These are phyloP conservation scores for Termitomyces sp. DNA, from an alignment of 768 basidiomycete genomes.

Conservation along the genomic window DNA sequence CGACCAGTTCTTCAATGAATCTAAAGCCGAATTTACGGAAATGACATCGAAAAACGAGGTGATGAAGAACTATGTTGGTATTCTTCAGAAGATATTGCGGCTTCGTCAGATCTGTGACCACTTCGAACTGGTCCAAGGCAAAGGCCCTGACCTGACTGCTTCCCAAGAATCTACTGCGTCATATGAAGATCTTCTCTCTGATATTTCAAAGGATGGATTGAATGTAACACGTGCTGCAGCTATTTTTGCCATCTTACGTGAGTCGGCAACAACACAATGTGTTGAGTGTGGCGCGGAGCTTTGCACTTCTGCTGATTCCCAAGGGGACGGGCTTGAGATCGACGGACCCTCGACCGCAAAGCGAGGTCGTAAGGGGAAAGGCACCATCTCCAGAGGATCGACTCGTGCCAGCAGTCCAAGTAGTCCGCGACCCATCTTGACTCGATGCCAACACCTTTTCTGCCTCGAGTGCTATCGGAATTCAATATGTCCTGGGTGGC, in stretches of 20 bases:
- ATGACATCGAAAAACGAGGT: slow-evolving; percentile 87
- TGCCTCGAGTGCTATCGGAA: slow-evolving; percentile 83
- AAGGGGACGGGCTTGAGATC: slow-evolving; percentile 43
- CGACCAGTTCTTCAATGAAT: slow-evolving; percentile 83
- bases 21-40: slow-evolving; percentile 88
- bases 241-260: slow-evolving; percentile 82
- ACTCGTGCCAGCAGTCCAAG: slow-evolving; percentile 76
- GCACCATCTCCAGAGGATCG: slow-evolving; percentile 54
- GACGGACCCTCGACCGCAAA: slow-evolving; percentile 48
- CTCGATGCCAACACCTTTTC: slow-evolving; percentile 92
- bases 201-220: slow-evolving; percentile 77
- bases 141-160: slow-evolving; percentile 42
- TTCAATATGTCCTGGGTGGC: slow-evolving; percentile 80
- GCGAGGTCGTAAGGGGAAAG: slow-evolving; percentile 48
- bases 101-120: slow-evolving; percentile 98
- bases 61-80: slow-evolving; percentile 98
- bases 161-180: slow-evolving; percentile 47
- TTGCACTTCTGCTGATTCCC: slow-evolving; percentile 45
- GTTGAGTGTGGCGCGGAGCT: slow-evolving; percentile 85
- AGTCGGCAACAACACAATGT: slow-evolving; percentile 86
- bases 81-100: slow-evolving; percentile 93
- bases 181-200: slow-evolving; percentile 77
- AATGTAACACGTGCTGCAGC: slow-evolving; percentile 70
- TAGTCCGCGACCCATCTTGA: slow-evolving; percentile 65
- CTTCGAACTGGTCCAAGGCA: slow-evolving; percentile 81